These are phyloP conservation scores for Sphaerulina populicola DNA, from an alignment of 2,329 filamentous ascomycete genomes.

Conservation along the genomic window DNA sequence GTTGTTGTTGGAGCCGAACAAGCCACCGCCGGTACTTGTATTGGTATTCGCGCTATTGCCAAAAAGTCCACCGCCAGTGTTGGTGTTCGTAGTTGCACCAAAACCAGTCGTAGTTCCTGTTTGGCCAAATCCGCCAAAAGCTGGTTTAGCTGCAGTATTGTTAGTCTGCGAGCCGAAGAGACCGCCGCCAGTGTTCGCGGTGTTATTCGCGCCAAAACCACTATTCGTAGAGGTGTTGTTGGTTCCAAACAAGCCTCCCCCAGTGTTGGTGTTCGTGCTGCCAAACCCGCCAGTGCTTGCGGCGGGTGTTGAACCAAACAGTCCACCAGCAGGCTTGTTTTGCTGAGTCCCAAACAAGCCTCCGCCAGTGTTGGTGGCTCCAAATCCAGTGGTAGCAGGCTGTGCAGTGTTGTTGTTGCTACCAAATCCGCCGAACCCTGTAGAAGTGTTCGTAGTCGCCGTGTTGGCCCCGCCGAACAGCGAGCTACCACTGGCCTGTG, in stretches of 20 bases:
- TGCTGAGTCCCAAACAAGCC: conserved; percentile 28
- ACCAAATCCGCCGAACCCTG: conserved; percentile 41
- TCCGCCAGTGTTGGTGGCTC: conserved; percentile 26
- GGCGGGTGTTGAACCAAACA: conserved; percentile 18
- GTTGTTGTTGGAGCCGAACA: conserved; percentile 24
- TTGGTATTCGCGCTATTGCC: conserved; percentile 15
- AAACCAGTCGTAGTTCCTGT: conserved; percentile 13
- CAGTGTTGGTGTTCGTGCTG: conserved; percentile 15
- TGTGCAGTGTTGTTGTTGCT: conserved; percentile 30
- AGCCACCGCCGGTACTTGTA: conserved; percentile 20
- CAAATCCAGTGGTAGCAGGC: conserved; percentile 31
- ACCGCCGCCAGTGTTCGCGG: conserved; percentile 13
- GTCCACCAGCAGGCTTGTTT: conserved; percentile 25
- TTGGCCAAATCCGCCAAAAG: conserved; percentile 18
- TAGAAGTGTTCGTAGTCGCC: conserved; percentile 22
- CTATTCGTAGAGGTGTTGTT: conserved; percentile 12
- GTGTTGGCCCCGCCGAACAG: conserved; percentile 35
- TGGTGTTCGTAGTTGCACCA: conserved; percentile 22
- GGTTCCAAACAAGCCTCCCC: conserved; percentile 18
- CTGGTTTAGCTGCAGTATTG: conserved; percentile 10
- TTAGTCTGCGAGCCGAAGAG: conserved; percentile 9
- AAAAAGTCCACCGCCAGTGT: conserved; percentile 20
- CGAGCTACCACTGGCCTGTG: conserved; percentile 23
- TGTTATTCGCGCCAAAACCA: conserved; percentile 11
- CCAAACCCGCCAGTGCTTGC: conserved; percentile 20